These are phyloP conservation scores for Phoenix dactylifera DNA, from an alignment of 176 grass and related monocot species.

Conservation along the genomic window DNA sequence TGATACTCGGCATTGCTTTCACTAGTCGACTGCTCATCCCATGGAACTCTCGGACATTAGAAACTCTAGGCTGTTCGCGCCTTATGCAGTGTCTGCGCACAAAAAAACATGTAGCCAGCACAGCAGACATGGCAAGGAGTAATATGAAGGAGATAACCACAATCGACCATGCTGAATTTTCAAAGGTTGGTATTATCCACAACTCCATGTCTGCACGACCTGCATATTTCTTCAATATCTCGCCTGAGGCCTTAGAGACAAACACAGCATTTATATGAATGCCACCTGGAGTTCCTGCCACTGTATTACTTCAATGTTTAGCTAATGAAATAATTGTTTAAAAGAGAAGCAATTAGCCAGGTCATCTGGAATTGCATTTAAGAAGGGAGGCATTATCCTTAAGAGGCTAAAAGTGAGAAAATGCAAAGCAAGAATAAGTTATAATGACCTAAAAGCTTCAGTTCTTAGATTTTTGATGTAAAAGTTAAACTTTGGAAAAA, in stretches of 20 bases:
- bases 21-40: conserved; percentile 82
- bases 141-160: conserved; percentile 86
- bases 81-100: conserved; percentile 68
- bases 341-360: no score
- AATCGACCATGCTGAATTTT: conserved; percentile 72
- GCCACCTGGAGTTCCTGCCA: conserved; percentile 79
- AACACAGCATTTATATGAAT: conserved; percentile 74
- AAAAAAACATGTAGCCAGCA: conserved; percentile 82
- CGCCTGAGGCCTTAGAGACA: conserved; percentile 59
- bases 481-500: no score
- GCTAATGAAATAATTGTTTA: no score
- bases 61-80: conserved; percentile 32
- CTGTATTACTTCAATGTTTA: conserved; percentile 33
- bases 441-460: no score
- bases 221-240: conserved; percentile 60
- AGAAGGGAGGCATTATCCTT: no score
- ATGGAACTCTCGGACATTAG: conserved; percentile 52
- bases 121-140: conserved; percentile 68
- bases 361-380: no score
- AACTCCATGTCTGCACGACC: conserved; percentile 51
- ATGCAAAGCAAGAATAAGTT: no score
- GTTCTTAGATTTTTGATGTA: no score
- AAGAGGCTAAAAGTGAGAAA: no score
- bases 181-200: conserved; percentile 74
- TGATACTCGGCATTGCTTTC: conserved; percentile 82